Evolutionary conservation across 805 yeast genomes (phyloP).

Genomic region (Saturnispora serradocipensis): DNA sequence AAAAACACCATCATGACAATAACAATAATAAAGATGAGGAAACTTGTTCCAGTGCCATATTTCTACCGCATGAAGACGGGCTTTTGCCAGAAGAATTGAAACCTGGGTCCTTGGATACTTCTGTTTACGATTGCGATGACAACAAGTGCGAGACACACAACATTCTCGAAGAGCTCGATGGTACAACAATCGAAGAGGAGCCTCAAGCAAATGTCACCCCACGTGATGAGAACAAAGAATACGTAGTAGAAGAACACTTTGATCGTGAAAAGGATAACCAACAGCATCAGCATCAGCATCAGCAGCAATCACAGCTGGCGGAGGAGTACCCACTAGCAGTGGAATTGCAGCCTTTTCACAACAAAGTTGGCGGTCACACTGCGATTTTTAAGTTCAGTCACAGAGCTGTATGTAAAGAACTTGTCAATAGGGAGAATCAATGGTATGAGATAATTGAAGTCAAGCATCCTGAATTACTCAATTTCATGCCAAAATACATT

Average conservation of each 20-base stretch:
- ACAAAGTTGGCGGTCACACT: slow-evolving; percentile 97
- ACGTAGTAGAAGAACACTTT: background rate
- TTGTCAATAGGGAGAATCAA: slow-evolving; percentile 79
- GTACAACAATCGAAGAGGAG: background rate
- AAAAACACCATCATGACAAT: background rate
- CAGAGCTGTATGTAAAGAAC: slow-evolving; percentile 87
- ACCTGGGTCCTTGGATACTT: background rate
- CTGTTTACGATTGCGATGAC: background rate
- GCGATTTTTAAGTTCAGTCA: slow-evolving; percentile 89
- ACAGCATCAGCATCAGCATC: background rate
- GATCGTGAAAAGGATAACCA: background rate
- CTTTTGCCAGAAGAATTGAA: background rate
- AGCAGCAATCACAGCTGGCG: slow-evolving; percentile 18
- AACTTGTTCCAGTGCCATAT: background rate
- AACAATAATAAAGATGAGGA: background rate
- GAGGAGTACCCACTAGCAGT: slow-evolving; percentile 62
- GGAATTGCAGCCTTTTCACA: slow-evolving; percentile 82
- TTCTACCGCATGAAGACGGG: slow-evolving; percentile 1
- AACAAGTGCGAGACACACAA: background rate
- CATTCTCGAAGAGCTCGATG: background rate
- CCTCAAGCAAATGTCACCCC: background rate
- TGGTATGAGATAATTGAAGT: slow-evolving; percentile 89
- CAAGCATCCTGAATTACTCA: slow-evolving; percentile 63
- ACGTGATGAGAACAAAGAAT: background rate
- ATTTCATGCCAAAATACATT: slow-evolving; percentile 87